These are phyloP conservation scores for Pyracantha coccinea DNA, from an alignment of 331 rosid genomes.

Conservation along the genomic window DNA sequence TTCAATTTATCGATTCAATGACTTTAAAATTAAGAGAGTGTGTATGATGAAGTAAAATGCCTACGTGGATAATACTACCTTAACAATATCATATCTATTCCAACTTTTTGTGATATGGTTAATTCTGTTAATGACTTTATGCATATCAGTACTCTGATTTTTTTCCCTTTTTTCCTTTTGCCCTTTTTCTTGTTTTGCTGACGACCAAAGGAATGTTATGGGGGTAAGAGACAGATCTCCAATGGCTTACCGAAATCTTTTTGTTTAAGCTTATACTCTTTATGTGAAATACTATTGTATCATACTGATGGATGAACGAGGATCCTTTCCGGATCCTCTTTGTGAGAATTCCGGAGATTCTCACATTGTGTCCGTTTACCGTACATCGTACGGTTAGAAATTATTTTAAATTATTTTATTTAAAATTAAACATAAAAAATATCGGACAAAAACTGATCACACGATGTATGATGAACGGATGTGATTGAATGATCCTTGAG, in stretches of 20 bases:
- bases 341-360: rapidly evolving
- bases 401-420: too few species aligned
- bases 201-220: not conserved
- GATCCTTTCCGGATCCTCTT: too few species aligned
- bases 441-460: rapidly evolving
- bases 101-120: not conserved
- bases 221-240: not conserved
- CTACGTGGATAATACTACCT: too few species aligned
- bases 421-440: too few species aligned
- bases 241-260: not conserved
- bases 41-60: too few species aligned
- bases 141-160: not conserved
- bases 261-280: not conserved
- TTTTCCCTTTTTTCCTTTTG: not conserved
- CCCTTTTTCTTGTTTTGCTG: not conserved
- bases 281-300: not conserved
- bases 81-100: too few species aligned
- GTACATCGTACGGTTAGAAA: too few species aligned
- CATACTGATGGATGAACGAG: too few species aligned
- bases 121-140: not conserved
- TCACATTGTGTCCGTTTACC: too few species aligned
- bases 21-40: rapidly evolving
- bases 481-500: rapidly evolving
- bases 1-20: too few species aligned
- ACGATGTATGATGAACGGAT: too few species aligned